These are phyloP conservation scores for Dactylis glomerata DNA, from an alignment of 176 grass and related monocot genomes.

Conservation along the genomic window DNA sequence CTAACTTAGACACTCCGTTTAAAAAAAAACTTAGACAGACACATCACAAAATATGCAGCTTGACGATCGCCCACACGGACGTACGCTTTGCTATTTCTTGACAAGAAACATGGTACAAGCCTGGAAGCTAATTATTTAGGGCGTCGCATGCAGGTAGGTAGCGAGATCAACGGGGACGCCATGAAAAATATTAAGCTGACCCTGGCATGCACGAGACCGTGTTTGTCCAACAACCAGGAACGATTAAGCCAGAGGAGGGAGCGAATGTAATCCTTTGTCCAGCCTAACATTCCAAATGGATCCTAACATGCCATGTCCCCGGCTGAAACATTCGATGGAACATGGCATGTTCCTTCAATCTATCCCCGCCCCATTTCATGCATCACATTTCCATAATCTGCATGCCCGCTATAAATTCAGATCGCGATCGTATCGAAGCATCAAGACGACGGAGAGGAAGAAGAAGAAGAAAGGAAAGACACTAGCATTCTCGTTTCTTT, in stretches of 20 bases:
- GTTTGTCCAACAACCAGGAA: neutral
- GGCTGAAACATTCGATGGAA: conserved; percentile 1
- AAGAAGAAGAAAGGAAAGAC: neutral
- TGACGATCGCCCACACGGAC: neutral
- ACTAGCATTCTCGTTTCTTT: neutral
- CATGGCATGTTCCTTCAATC: conserved; percentile 12
- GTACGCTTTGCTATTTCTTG: neutral
- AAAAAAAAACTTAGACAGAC: too few species aligned
- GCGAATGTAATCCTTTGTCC: neutral
- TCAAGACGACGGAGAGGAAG: neutral
- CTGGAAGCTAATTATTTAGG: neutral
- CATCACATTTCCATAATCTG: neutral
- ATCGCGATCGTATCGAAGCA: neutral
- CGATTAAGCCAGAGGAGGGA: neutral
- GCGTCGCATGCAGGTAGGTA: neutral
- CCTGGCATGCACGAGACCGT: neutral
- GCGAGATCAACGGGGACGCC: neutral
- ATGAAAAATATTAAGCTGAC: neutral
- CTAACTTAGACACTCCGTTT: neutral
- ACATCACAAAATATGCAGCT: neutral
- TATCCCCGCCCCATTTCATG: neutral
- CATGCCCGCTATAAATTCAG: conserved; percentile 5
- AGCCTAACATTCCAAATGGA: conserved; percentile 32
- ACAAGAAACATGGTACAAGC: neutral
- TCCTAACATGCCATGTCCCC: conserved; percentile 27